These are phyloP conservation scores for Russula lepida DNA, from an alignment of 768 basidiomycete genomes.

Conservation along the genomic window DNA sequence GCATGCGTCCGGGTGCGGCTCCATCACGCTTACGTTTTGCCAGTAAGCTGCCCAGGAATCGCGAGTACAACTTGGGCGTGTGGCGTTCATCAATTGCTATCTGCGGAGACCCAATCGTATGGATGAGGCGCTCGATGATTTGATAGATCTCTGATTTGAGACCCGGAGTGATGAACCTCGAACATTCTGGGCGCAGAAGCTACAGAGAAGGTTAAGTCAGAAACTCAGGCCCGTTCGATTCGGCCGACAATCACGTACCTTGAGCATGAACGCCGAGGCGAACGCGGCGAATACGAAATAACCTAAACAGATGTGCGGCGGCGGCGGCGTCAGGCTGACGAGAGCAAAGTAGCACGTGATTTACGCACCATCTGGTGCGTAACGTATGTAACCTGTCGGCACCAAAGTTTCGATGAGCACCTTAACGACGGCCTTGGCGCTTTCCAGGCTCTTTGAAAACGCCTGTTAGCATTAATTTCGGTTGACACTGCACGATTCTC, in stretches of 20 bases:
- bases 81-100: slow-evolving; percentile 76
- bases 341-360: background rate
- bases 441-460: slow-evolving; percentile 15
- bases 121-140: slow-evolving; percentile 56
- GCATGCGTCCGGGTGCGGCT: slow-evolving; percentile 6
- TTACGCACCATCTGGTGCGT: slow-evolving; percentile 24
- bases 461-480: background rate
- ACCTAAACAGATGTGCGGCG: background rate
- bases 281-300: slow-evolving; percentile 26
- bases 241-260: slow-evolving; percentile 35
- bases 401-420: slow-evolving; percentile 17
- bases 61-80: slow-evolving; percentile 71
- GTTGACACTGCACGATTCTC: slow-evolving; percentile 12
- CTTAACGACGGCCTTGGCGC: slow-evolving; percentile 15
- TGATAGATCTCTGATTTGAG: slow-evolving; percentile 53
- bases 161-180: slow-evolving; percentile 47
- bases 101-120: slow-evolving; percentile 58
- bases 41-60: slow-evolving; percentile 45
- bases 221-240: background rate
- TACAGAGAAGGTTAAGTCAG: slow-evolving; percentile 23
- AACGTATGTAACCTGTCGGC: slow-evolving; percentile 24
- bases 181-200: slow-evolving; percentile 74
- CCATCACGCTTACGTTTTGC: slow-evolving; percentile 35
- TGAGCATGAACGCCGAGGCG: slow-evolving; percentile 75
- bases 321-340: too few relatives aligned